A percentile compares a stretch with the other conserved stretches of the same genome.
These are phyloP conservation scores for Phanerodontia chrysosporium DNA, from an alignment of 768 basidiomycete genomes.

Conservation along the genomic window DNA sequence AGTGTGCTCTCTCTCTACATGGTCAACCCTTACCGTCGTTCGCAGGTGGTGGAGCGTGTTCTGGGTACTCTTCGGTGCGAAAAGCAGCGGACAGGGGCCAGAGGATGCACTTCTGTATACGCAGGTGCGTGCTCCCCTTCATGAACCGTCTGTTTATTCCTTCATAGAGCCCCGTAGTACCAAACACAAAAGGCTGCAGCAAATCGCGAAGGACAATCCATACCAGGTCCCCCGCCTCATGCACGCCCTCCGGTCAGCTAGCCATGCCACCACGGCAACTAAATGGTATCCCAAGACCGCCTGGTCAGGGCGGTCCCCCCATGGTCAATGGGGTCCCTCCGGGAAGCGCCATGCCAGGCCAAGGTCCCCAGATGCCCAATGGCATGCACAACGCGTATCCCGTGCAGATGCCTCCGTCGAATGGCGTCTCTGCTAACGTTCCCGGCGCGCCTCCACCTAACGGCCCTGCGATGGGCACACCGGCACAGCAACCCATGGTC, in stretches of 20 bases:
- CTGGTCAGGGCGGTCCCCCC: neutral
- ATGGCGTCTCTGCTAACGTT: constrained; percentile 36
- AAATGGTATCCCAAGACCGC: neutral
- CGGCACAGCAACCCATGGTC: constrained; percentile 28
- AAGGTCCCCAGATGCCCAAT: constrained; percentile 17
- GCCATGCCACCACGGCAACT: constrained; percentile 16
- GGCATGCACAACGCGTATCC: constrained; percentile 18
- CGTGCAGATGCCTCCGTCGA: constrained; percentile 30
- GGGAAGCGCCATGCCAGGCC: constrained; percentile 26
- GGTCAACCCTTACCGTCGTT: neutral
- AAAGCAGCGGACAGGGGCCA: constrained; percentile 60
- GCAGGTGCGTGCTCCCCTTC: constrained; percentile 43
- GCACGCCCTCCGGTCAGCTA: neutral
- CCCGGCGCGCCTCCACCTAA: neutral
- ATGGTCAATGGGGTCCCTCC: constrained; percentile 14
- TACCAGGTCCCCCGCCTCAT: too few species aligned
- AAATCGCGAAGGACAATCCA: neutral
- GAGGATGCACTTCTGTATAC: constrained; percentile 73
- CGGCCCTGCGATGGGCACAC: constrained; percentile 10
- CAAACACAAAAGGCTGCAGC: neutral
- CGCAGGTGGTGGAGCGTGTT: constrained; percentile 86
- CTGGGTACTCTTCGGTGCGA: constrained; percentile 81
- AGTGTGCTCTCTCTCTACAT: constrained; percentile 23
- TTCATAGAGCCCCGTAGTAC: neutral
- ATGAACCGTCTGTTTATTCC: neutral